Conservation (phyloP, 495 filamentous ascomycete species). For the Hypomontagnella monticulosa region DNA sequence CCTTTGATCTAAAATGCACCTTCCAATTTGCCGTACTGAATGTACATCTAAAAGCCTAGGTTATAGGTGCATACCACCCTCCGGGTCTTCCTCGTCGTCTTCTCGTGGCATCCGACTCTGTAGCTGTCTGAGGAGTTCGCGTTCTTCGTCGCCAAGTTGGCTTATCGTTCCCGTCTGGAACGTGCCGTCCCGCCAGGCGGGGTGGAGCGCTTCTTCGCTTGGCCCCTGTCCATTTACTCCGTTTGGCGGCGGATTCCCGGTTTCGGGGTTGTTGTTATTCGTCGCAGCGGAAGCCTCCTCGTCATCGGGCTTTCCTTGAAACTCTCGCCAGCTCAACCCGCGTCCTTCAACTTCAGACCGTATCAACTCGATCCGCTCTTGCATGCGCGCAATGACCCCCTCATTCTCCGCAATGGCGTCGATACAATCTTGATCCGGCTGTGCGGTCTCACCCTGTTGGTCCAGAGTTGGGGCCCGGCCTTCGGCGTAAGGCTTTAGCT, state of each 20-base stretch:
- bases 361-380: conserved; percentile 72
- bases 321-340: conserved; percentile 75
- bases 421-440: conserved; percentile 70
- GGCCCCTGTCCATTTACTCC: conserved; percentile 48
- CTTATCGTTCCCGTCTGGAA: conserved; percentile 62
- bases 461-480: conserved; percentile 41
- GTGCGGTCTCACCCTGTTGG: conserved; percentile 22
- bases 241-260: conserved; percentile 28
- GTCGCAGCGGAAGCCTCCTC: conserved; percentile 37
- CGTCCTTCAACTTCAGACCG: conserved; percentile 78
- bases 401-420: conserved; percentile 82
- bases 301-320: conserved; percentile 52
- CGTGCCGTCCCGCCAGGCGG: conserved; percentile 64
- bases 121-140: conserved; percentile 56
- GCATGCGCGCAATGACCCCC: conserved; percentile 75
- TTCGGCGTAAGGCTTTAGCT: conserved; percentile 70
- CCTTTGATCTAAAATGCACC: neutral
- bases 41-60: neutral
- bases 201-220: conserved; percentile 32
- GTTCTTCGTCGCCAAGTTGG: conserved; percentile 57
- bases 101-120: conserved; percentile 42
- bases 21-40: too few species aligned
- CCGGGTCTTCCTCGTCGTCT: conserved; percentile 60
- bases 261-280: conserved; percentile 47
- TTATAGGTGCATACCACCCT: conserved; percentile 74